Conservation (phyloP, 768 basidiomycete species). For the Naganishia friedmannii region DNA sequence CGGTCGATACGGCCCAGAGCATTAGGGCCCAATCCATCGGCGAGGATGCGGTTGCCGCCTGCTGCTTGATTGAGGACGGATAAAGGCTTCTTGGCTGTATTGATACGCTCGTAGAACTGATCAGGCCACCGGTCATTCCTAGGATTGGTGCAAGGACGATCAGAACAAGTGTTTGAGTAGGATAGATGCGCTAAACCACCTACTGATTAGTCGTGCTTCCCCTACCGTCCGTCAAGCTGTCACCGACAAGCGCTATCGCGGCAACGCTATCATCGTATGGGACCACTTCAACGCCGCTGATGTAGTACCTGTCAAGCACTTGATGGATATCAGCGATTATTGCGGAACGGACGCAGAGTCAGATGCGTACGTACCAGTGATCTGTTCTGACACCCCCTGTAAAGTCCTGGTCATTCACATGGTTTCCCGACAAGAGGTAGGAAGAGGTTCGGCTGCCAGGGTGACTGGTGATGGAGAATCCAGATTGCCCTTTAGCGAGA, state of each 20-base stretch:
- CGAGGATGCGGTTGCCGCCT: slow-evolving; percentile 59
- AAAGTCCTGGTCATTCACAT: slow-evolving; percentile 16
- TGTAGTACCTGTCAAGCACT: slow-evolving; percentile 39
- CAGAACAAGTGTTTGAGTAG: too few relatives aligned
- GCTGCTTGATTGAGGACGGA: slow-evolving; percentile 59
- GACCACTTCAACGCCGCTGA: slow-evolving; percentile 56
- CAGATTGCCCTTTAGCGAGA: slow-evolving; percentile 54
- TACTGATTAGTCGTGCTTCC: slow-evolving; percentile 54
- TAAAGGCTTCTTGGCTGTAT: slow-evolving; percentile 49
- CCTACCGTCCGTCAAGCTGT: slow-evolving; percentile 61
- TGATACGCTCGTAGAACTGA: slow-evolving; percentile 56
- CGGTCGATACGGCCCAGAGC: slow-evolving; percentile 55
- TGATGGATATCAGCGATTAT: slow-evolving; percentile 51
- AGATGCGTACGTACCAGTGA: slow-evolving; percentile 51
- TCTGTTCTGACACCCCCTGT: slow-evolving; percentile 14
- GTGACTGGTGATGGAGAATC: slow-evolving; percentile 56
- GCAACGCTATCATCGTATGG: slow-evolving; percentile 44
- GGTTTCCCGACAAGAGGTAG: slow-evolving; percentile 36
- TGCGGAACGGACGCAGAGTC: not conserved
- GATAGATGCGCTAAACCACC: too few relatives aligned
- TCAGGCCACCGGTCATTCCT: slow-evolving; percentile 56
- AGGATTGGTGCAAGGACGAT: too few relatives aligned
- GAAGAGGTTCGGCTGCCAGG: slow-evolving; percentile 59
- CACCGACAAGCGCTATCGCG: slow-evolving; percentile 57
- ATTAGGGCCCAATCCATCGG: slow-evolving; percentile 55